Base-by-base conservation (phyloP, 108 stramenopile species). In the Chaetoceros tenuissimus region DNA sequence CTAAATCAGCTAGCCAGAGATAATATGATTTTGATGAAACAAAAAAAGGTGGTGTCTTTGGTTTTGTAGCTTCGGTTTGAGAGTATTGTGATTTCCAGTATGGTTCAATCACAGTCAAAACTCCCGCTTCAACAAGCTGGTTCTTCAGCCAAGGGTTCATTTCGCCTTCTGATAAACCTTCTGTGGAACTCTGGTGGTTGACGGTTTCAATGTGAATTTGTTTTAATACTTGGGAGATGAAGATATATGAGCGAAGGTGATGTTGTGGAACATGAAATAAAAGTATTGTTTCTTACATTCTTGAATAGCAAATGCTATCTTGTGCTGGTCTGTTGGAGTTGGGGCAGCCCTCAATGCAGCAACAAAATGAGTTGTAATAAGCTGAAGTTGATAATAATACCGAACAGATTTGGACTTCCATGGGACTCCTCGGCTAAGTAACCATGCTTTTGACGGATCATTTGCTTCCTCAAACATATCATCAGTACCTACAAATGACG, bases 221-320 rank as follows among this genome's bases (percentile, higher is more conserved):
- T n/a, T 23, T 49, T 21, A 40, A 13, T 10, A 40, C 34, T 40
- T 5, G 8, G 13, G 13, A 40, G 5, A 40, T 40, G 13, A 40
- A 40, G 34, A 13, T 10, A 40, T 40, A 40, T 10, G 13, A 13
- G 5, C 34, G 34, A 5, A 5, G 13, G 34, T 5, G 8, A 40
- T 40, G 13, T 13, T 13, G 5, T 40, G 13, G 5, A 40, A 40
- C 8, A 40, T 40, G 34, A 40, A 40, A 13, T 10, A 40, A 5
- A 10, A 40, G 13, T 13, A 40, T 13, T 10, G 5, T 13, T 40
- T 10, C 34, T 40, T 40, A 40, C 34, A 5, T 55, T 92, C 84
- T 50, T 95, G 94, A 45, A 95, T 90, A 10, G 83, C 71, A 59
- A 80, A 87, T 8, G 75, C 82, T 53, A 90, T 72, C 55, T 88